Percentiles rank a stretch among this genome's conserved stretches.
Conservation (phyloP, 2,329 filamentous ascomycete genomes). For the Pseudogymnoascus sp. region DNA sequence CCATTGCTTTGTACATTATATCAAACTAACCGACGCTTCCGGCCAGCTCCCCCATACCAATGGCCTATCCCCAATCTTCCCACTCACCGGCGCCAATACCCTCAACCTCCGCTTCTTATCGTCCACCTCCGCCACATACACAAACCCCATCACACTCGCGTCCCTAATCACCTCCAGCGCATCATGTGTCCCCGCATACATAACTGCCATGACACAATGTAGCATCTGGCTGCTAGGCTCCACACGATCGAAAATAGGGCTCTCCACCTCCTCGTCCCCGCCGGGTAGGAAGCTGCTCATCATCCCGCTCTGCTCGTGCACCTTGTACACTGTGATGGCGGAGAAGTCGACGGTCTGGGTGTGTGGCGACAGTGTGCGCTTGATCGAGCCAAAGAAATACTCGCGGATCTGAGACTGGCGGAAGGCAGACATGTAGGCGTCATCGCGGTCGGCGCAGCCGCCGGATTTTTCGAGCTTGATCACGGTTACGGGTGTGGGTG, state of each 20-base stretch:
- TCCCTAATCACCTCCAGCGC: constrained; percentile 65
- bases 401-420: constrained; percentile 73
- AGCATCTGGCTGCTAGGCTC: constrained; percentile 60
- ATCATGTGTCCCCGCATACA: constrained; percentile 65
- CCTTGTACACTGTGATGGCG: constrained; percentile 63
- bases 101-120: constrained; percentile 72
- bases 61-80: constrained; percentile 68
- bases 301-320: constrained; percentile 38
- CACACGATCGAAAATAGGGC: constrained; percentile 49
- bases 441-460: constrained; percentile 71
- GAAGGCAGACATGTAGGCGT: constrained; percentile 61
- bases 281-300: constrained; percentile 28
- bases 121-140: constrained; percentile 89
- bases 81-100: constrained; percentile 75
- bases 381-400: constrained; percentile 86
- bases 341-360: constrained; percentile 77
- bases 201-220: constrained; percentile 77
- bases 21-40: constrained; percentile 57
- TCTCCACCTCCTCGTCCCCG: constrained; percentile 23
- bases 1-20: constrained; percentile 12
- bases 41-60: constrained; percentile 83
- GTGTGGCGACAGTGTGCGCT: constrained; percentile 72
- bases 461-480: constrained; percentile 77
- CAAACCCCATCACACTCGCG: constrained; percentile 80
- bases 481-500: constrained; percentile 63